Base-by-base conservation (phyloP, 139 green algal genomes). In the Chlamydomonas applanata region DNA sequence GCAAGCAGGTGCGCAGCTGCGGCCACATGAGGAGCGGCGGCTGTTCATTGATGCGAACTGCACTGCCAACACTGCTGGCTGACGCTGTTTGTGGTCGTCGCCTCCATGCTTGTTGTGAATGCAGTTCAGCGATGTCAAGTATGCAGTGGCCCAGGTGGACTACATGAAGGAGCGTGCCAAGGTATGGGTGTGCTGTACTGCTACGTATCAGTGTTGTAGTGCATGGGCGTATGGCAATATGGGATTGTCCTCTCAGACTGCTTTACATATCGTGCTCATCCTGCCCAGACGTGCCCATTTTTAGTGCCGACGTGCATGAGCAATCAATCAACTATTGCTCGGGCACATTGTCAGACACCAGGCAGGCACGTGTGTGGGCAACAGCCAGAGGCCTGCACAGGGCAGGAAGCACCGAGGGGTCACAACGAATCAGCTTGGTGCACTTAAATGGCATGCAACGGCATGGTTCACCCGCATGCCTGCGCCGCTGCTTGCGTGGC, bases 141-240 rank as follows among this genome's bases (percentile, higher is more conserved):
- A 92, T 70, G 90, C 85, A 0, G 85, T 94, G 9, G 90, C 89
- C 0, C 90, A 94, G 61, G 87, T 93, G 25, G 89, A 93, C 66
- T 87, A 82, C 33, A 86, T 93, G 75, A 69, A 85, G 25, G 70
- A 87, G 9, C 71, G 65, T 22, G 54, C 78, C 19, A 78, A 78
- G 74, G 79, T 85, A 14, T 49, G 4, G 14, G 24, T 54, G 25
- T 30, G 14, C 66, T 71, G 35, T 29, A 29, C 45, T 45, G 27
- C 7, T 11, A 49, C 22, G 11, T 32, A 29, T 16, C 7, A 63
- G 27, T 7, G 61, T 9, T 56, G 17, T 17, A 54, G 16, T 32
- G 64, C 24, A 32, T 30, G 33, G 17, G 19, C 56, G 14, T 14
- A 33, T 25, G 11, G 22, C 33, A 54, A 34, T 3, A 59, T 59